Evolutionary conservation across 768 basidiomycete genomes (phyloP), one percentile per base, ranked within the genome.

Genomic region (Suillus clintonianus): DNA sequence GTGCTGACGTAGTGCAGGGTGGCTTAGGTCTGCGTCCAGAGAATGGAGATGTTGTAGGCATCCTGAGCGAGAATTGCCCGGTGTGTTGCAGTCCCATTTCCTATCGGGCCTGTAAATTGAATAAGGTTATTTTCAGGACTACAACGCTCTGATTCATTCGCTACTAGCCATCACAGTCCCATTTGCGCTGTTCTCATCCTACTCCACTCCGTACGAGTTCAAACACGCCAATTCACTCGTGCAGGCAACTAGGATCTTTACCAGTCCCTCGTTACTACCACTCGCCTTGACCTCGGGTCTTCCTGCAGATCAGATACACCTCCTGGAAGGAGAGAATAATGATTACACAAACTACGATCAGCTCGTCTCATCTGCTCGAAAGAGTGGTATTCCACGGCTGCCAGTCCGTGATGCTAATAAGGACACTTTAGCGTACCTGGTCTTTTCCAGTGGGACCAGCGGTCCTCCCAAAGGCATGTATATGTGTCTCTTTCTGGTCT

Each of bases 361-460:
- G 34, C 67, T 85, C 34, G 75, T 86, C 14, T 71, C 77, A 7
- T 62, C 71, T 24, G 80, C 79, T 17, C 72, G 73, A 47, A 67
- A 65, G 14, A 78, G 75, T 27, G 72, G 78, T 2, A 67, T 81
- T 3, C 78, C 82, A 5, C 65, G 74, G 5, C 68, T 81, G 1
- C 71, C 75, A 3, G 74, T 83, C 9, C 78, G 76, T 43, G 76
- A 80, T 0, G 87, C 82, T 0, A 74, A 66, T 19, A 79, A 79
- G 61, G 74, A 85, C 63, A 87, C 85, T 0, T 70, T 89, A 3
- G 88, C 86, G 0, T 89, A 89, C 70, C 77, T 90, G 8, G 77
- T 89, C 0, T 88, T 88, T 69, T 90, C 89, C 0, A 89, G 89
- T 68, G 89, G 89, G 24, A 90, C 89, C 0, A 89, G 82, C 65